Base-by-base conservation (phyloP, 148 eudicot species). In the Camellia japonica region DNA sequence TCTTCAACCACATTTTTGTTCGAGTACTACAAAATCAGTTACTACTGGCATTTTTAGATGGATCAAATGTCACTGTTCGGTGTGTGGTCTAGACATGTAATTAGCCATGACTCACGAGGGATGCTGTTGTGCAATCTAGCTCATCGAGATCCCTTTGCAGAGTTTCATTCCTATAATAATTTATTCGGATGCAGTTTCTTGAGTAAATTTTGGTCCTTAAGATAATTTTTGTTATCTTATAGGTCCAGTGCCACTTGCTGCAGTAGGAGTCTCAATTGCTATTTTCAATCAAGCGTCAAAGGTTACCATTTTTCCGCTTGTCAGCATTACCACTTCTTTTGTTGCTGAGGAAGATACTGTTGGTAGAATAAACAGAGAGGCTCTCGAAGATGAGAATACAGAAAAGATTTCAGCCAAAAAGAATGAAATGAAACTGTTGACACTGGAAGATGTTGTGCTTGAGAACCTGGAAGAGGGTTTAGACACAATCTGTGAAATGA, bases 251-350 rank as follows among this genome's bases (percentile, higher is more conserved):
- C 89, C 87, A 79, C 97, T 95, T 13, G 98, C 98, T 47, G 99
- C 97, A 6, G 99, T 96, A 18, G 97, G 98, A 72, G 97, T 92
- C 68, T 82, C 99, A 20, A 96, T 96, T 80, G 99, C 99, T 7
- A 86, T 96, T 49, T 93, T 96, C 85, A 96, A 96, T 78, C 99
- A 96, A 89, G 97, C 91, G 10, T 92, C 99, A 1, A 96, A 91
- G 66, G 86, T 96, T 16, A 87, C 98, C 2, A 94, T 96, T 63
- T 94, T 91, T 77, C 99, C 98, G 10, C 90, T 96, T 42, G 97
- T 94, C 14, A 96, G 95, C 79, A 91, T 96, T 74, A 96, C 99
- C 14, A 94, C 99, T 80, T 94, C 99, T 20, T 96, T 91, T 78
- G 98, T 96, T 71, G 99, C 97, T 41, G 94, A 96, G 85, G 97